Conservation (phyloP, 139 green algal genomes). For the Closterium sp. region DNA sequence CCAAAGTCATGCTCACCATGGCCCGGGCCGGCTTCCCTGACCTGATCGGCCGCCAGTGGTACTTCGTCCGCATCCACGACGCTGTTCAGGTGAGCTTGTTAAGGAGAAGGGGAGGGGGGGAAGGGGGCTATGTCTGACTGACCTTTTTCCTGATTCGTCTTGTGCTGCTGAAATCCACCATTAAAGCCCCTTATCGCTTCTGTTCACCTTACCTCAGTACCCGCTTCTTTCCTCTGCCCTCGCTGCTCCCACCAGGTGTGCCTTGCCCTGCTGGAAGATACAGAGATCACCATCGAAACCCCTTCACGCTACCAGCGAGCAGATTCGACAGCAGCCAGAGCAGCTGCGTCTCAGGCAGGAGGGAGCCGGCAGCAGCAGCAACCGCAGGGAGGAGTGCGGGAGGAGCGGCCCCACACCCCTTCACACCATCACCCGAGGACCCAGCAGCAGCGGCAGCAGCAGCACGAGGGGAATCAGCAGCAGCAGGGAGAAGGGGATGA, state of each 20-base stretch:
- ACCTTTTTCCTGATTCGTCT: too few relatives aligned
- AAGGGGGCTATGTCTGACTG: not conserved
- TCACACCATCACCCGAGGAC: not conserved
- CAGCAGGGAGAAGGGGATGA: not conserved
- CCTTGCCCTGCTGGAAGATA: not conserved
- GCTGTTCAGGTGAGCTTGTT: not conserved
- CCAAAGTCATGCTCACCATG: slow-evolving; percentile 39
- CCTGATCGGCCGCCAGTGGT: slow-evolving; percentile 49
- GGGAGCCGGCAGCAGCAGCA: not conserved
- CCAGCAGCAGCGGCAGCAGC: too few relatives aligned
- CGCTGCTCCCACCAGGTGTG: not conserved
- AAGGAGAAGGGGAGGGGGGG: too few relatives aligned
- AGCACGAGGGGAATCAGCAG: not conserved
- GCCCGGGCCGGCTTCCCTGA: slow-evolving; percentile 18
- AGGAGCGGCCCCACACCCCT: not conserved
- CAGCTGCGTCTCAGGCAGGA: too few relatives aligned
- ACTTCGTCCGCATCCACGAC: slow-evolving; percentile 26
- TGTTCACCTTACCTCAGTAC: not conserved
- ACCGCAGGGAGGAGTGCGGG: not conserved
- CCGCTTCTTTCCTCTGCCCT: not conserved
- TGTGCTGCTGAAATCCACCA: not conserved
- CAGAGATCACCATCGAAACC: not conserved
- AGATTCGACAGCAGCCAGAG: not conserved
- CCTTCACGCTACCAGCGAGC: not conserved
- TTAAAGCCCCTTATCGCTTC: not conserved